Conservation (phyloP, 805 yeast species). For the Metschnikowia kunwiensis region DNA sequence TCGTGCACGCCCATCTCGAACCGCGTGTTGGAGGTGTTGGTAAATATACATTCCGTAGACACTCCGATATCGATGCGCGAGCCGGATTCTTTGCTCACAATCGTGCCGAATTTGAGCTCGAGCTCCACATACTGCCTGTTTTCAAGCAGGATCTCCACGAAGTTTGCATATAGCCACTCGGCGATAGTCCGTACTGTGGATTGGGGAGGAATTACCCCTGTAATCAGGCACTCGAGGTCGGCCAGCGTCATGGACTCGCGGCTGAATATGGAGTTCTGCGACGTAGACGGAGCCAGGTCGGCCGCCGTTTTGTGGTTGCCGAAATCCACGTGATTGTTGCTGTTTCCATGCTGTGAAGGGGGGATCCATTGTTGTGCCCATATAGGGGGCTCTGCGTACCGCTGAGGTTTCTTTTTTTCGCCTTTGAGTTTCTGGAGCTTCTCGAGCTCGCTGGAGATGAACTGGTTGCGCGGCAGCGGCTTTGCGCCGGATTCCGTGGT, state of each 20-base stretch:
- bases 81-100: constrained; percentile 62
- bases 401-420: constrained; percentile 47
- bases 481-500: not conserved
- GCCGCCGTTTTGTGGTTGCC: not conserved
- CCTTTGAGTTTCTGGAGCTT: constrained; percentile 23
- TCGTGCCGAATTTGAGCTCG: constrained; percentile 71
- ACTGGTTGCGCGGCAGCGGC: not conserved
- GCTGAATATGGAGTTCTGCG: constrained; percentile 27
- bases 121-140: constrained; percentile 58
- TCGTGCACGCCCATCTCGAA: constrained; percentile 68
- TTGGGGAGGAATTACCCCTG: constrained; percentile 75
- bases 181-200: constrained; percentile 78
- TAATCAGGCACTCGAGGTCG: constrained; percentile 52
- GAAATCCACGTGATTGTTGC: not conserved
- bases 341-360: constrained; percentile 11
- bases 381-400: constrained; percentile 64
- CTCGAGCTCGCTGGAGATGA: constrained; percentile 22
- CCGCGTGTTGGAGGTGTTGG: constrained; percentile 51
- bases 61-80: constrained; percentile 63
- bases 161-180: constrained; percentile 85
- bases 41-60: constrained; percentile 63
- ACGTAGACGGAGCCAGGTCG: not conserved
- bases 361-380: constrained; percentile 77
- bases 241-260: constrained; percentile 29
- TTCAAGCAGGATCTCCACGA: constrained; percentile 58